These are phyloP conservation scores for Vickermania spadyakhi DNA, from an alignment of 208 protist genomes.

Conservation along the genomic window DNA sequence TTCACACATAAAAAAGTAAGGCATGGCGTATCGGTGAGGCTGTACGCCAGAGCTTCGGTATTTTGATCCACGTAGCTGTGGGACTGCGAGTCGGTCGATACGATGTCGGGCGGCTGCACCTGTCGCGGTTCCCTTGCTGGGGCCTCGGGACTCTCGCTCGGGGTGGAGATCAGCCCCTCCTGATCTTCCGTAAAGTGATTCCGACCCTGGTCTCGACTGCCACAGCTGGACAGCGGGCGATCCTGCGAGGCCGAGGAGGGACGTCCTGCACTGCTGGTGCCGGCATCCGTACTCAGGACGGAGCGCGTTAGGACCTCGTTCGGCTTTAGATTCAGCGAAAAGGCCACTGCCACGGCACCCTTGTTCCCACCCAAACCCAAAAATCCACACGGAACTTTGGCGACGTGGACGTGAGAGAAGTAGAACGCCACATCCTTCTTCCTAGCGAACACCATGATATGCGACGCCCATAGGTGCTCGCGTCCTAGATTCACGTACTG, in stretches of 20 bases:
- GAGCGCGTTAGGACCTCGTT: neutral
- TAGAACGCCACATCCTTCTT: slow-evolving; percentile 48
- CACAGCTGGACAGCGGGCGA: neutral
- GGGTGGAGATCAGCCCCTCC: neutral
- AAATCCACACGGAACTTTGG: slow-evolving; percentile 47
- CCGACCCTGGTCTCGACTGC: neutral
- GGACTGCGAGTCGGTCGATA: neutral
- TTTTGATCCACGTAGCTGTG: neutral
- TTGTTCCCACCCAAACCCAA: slow-evolving; percentile 87
- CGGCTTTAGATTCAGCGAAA: slow-evolving; percentile 42
- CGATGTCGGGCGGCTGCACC: neutral
- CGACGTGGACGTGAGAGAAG: slow-evolving; percentile 30
- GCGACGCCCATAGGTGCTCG: slow-evolving; percentile 65
- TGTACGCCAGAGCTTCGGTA: neutral
- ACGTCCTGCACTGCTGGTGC: neutral
- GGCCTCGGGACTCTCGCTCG: neutral
- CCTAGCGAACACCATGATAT: slow-evolving; percentile 75
- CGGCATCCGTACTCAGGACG: neutral
- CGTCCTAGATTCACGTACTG: slow-evolving; percentile 51
- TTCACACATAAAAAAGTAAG: slow-evolving; percentile 84
- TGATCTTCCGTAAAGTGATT: neutral
- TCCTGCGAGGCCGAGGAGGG: neutral
- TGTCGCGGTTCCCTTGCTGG: neutral
- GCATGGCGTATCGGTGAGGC: slow-evolving; percentile 10
- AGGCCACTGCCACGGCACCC: slow-evolving; percentile 75